Base-by-base conservation (phyloP, 179 eudicot species). In the Silene vulgaris region DNA sequence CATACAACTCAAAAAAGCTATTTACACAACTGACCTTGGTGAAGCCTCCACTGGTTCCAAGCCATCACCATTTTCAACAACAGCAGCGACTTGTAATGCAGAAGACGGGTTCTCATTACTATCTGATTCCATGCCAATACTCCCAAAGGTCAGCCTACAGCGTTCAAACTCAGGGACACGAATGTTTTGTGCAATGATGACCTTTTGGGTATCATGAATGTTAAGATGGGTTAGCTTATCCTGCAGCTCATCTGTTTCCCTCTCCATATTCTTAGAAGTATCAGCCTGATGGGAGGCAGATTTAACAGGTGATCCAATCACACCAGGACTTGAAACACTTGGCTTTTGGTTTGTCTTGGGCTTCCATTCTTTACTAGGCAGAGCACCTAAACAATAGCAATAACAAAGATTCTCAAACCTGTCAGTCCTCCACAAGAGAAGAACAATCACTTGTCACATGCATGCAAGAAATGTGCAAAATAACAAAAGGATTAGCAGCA, bases 361-460 rank as follows among this genome's bases (percentile, higher is more conserved):
- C 82, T 92, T 95, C 99, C 99, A 95, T 76, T 92, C 97, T 86
- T 89, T 94, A 69, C 82, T 86, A 73, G 91, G 79, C 80, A 86
- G 83, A 11, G 83, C 54, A 74, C 84, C 97, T 92, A 71, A 6
- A 64, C 5, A 64, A 78, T 30, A 75, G 45, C 11, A 52, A 63
- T 21, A 14, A 68, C 63, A 65, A 64, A 69, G 16, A 37, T 50
- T 68, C 32, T 52, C 29, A 63, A 20, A 17, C 29, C n/a, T 2
- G 8, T 16, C 12, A 21, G 69, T 37, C 57, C 29, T 17, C 1
- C 69, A 60, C 61, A 21, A 69, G 6, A 13, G 61, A 21, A 52
- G 17, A 26, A 60, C 11, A 54, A 7, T 14, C 21, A n/a, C 14
- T 0, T 32, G 57, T 67, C 8, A 16, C 54, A 37, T 0, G 13